Evolutionary conservation across 352 stramenopile genomes (phyloP), one percentile per base, ranked within the genome.

Genomic region (Halophytophthora polymorphica): DNA sequence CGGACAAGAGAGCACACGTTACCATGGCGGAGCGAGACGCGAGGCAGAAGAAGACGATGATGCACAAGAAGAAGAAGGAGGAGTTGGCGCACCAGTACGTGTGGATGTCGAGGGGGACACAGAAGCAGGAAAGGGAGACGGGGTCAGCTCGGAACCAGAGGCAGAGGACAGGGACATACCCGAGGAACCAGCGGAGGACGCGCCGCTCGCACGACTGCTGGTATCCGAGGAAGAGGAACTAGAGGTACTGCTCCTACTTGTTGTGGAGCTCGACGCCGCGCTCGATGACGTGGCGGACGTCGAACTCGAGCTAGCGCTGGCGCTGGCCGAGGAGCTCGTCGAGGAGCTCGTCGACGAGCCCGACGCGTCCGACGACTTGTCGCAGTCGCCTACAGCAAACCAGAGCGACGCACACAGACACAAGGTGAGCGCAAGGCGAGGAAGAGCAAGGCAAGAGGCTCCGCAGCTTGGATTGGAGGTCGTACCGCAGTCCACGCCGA

Each of bases 401-500:
- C 25, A 4, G 4, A 31, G 25, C 25, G 25, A 31, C 25, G 25
- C 25, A 31, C 25, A 31, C 25, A 31, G 25, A 31, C 25, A 31
- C 25, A 31, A 8, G 4, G 25, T 31, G 25, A 31, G 25, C 25
- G 8, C 8, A 31, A 4, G 8, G 25, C 25, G 25, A 31, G 25
- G 25, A 31, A 4, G 25, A 31, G 4, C 4, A 8, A 10, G 25
- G 25, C 25, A 10, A 31, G 25, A 10, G 25, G 4, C 4, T 31
- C 25, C 4, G 8, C 8, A 8, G 8, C 25, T 31, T 4, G 25
- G 25, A 31, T 10, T 10, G 25, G 8, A 31, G 8, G 25, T n/a
- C 37, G 25, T 10, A 55, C 45, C 58, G 46, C 66, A 75, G 54
- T 75, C 21, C 21, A 58, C 69, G 33, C 64, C 64, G 40, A 47